These are phyloP conservation scores for Plenodomus tracheiphilus DNA, from an alignment of 2,329 filamentous ascomycete species.

Conservation along the genomic window DNA sequence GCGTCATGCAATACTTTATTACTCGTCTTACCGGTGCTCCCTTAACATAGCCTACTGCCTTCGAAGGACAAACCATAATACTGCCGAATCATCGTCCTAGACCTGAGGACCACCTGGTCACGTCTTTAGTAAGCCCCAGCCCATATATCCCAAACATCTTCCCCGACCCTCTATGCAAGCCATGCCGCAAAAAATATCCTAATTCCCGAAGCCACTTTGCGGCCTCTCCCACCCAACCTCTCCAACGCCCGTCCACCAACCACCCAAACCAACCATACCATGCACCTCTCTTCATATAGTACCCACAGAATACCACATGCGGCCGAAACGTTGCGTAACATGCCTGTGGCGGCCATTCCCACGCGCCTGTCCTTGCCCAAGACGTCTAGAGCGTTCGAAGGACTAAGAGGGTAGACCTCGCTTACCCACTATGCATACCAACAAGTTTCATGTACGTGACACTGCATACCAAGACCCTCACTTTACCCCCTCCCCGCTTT, in stretches of 20 bases:
- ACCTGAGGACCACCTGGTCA: not conserved
- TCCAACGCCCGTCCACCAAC: not conserved
- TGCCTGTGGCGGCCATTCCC: not conserved
- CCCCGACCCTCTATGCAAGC: not conserved
- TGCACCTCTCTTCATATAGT: not conserved
- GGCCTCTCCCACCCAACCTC: no score
- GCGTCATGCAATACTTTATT: no score
- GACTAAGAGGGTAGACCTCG: not conserved
- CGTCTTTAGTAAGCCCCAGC: not conserved
- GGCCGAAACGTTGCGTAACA: not conserved
- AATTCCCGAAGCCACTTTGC: not conserved
- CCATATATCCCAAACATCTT: not conserved
- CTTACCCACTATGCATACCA: conserved; percentile 7
- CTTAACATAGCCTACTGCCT: no score
- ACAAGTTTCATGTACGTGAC: conserved; percentile 19
- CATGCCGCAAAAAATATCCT: not conserved
- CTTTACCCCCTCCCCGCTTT: conserved; percentile 2
- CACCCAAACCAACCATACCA: not conserved
- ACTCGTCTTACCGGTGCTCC: no score
- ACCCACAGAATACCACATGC: not conserved
- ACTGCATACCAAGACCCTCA: conserved; percentile 3
- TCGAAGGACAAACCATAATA: not conserved
- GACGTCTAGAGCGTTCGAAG: not conserved
- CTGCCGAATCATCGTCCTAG: no score
- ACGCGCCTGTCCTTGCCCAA: not conserved